A percentile compares a stretch with the other conserved stretches of the same genome.
Conservation (phyloP, 257 asterid species). For the Nemophila menziesii region DNA sequence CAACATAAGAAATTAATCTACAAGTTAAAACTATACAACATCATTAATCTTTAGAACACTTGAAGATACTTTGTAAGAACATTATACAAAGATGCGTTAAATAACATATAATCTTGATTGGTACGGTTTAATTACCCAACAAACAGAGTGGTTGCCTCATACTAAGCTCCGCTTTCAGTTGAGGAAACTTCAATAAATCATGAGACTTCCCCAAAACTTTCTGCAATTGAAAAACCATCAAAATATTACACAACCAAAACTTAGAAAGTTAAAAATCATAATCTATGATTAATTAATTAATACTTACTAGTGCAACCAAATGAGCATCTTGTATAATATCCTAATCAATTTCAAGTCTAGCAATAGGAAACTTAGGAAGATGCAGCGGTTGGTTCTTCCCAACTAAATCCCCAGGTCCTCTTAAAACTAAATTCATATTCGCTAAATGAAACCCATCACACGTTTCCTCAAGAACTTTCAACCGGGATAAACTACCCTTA, state of each 20-base stretch:
- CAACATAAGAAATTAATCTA: too few species aligned
- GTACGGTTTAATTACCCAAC: constrained; percentile 47
- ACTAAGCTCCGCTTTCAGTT: constrained; percentile 79
- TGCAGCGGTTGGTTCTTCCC: constrained; percentile 93
- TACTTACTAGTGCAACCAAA: constrained; percentile 75
- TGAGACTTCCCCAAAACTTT: constrained; percentile 47
- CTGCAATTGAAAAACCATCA: constrained; percentile 26
- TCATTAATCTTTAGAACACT: too few species aligned
- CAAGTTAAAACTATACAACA: too few species aligned
- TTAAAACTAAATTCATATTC: constrained; percentile 72
- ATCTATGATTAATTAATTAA: background rate
- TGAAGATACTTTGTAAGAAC: too few species aligned
- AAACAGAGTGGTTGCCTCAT: constrained; percentile 82
- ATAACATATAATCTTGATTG: too few species aligned
- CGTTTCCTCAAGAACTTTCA: constrained; percentile 77
- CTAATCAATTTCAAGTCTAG: constrained; percentile 85
- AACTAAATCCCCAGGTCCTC: constrained; percentile 96
- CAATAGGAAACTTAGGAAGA: constrained; percentile 85
- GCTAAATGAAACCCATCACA: constrained; percentile 80
- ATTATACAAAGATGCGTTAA: too few species aligned
- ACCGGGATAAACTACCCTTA: constrained; percentile 43
- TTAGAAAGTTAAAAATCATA: too few species aligned
- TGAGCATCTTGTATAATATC: constrained; percentile 82
- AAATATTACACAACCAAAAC: background rate
- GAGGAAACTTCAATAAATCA: constrained; percentile 58